phyloP scores from a whole-genome alignment of 768 basidiomycete species.

The Phlebiopsis gigantea region DNA sequence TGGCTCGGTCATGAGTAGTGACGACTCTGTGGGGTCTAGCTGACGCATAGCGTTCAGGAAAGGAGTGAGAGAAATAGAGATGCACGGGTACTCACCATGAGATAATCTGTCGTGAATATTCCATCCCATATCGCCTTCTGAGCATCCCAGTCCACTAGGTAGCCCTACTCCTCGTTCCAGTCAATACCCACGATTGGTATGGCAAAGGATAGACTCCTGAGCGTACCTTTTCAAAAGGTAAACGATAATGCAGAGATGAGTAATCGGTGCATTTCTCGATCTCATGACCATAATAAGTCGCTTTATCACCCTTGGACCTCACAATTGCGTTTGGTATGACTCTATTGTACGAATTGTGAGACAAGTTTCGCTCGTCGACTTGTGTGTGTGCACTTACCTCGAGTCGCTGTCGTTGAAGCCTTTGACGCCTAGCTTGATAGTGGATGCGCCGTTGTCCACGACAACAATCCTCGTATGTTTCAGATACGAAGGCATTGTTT shows the following conservation, averaged over 20 bases:
- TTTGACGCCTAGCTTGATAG: constrained; percentile 68
- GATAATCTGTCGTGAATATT: constrained; percentile 66
- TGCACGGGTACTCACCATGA: constrained; percentile 44
- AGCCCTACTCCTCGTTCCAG: constrained; percentile 55
- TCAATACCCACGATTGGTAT: neutral
- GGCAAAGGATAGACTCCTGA: neutral
- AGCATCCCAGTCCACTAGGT: constrained; percentile 91
- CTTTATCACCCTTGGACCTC: constrained; percentile 78
- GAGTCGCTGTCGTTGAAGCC: constrained; percentile 24
- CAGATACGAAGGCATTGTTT: neutral
- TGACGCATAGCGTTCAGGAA: constrained; percentile 3
- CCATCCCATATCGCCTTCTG: constrained; percentile 95
- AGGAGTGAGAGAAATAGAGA: neutral
- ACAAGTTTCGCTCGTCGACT: neutral
- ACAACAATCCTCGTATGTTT: constrained; percentile 34
- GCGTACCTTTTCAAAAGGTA: constrained; percentile 84
- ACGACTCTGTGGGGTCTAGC: constrained; percentile 66
- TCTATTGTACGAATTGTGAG: constrained; percentile 29
- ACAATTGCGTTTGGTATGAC: constrained; percentile 78
- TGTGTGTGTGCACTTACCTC: constrained; percentile 20
- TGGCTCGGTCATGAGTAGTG: constrained; percentile 87
- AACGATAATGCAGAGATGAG: constrained; percentile 73
- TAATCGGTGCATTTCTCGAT: constrained; percentile 72
- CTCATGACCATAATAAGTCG: constrained; percentile 84
- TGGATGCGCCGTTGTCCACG: constrained; percentile 84